Base-by-base conservation (phyloP, 192 early-diverging fungal genomes). In the Backusella luteola region DNA sequence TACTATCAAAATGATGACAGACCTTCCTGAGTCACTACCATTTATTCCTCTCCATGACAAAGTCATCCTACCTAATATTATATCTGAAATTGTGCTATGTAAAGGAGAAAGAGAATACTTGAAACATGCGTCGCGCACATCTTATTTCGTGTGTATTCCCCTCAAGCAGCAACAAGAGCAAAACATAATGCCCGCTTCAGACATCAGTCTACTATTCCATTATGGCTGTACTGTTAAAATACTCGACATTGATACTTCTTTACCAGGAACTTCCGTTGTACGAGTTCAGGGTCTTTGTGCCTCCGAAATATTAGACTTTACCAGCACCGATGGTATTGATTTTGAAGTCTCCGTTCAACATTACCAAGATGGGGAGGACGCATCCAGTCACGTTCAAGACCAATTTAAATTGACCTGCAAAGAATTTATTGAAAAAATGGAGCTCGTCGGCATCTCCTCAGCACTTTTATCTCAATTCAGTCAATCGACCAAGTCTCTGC, bases 221-320 rank as follows among this genome's bases (percentile, higher is more conserved):
- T 81, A 78, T 41, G 87, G 89, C 5, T 90, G 85, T 78, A 85
- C 83, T 9, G 89, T 84, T 67, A 79, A 87, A 35, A 53, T 91
- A 56, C 75, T 87, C 69, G 77, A 79, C 12, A 73, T 83, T 38
- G 85, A 84, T 49, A 21, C 0, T 8, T 49, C 56, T 9, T 84
- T 85, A 67, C 85, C 84, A n/a, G 85, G 84, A n/a, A 89, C 90
- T 63, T 76, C 80, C 2, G 88, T 91, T 4, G 84, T 90, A 26
- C 32, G 14, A 8, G 82, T 94, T 0, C 89, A 94, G 87, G 93
- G 93, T 86, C 59, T 70, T 14, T 70, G 46, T 41, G 87, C 92
- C 21, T 85, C 93, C 67, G 86, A 80, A 34, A 73, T 94, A 35
- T 82, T 88, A 53, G 79, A 84, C n/a, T 71, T 90, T 19, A 44